A percentile compares a stretch with the other conserved stretches of the same genome.
These are phyloP conservation scores for Gaeumannomyces sp. DNA, from an alignment of 2,329 filamentous ascomycete genomes.

Conservation along the genomic window DNA sequence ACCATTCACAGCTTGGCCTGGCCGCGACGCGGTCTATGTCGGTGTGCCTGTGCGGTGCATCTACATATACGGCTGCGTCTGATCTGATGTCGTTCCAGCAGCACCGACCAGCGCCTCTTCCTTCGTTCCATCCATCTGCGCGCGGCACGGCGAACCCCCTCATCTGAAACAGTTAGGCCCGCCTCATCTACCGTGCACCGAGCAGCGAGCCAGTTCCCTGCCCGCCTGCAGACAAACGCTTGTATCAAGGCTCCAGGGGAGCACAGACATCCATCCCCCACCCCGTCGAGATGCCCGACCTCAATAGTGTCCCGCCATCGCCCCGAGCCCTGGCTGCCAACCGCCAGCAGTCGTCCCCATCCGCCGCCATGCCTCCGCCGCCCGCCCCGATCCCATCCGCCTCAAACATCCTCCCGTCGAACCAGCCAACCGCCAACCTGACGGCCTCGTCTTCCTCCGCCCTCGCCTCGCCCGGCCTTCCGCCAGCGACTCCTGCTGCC, in stretches of 20 bases:
- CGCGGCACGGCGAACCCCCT: neutral
- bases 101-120: neutral
- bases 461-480: slow-evolving; percentile 27
- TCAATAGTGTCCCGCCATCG: slow-evolving; percentile 49
- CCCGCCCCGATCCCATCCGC: slow-evolving; percentile 34
- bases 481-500: slow-evolving; percentile 15
- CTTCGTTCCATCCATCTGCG: neutral
- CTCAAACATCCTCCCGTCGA: slow-evolving; percentile 52
- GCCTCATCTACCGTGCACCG: neutral
- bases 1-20: too few species aligned
- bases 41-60: neutral
- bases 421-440: slow-evolving; percentile 27
- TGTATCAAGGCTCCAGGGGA: neutral
- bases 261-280: neutral
- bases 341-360: slow-evolving; percentile 31
- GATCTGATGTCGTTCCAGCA: neutral
- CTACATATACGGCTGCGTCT: neutral
- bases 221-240: neutral
- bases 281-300: slow-evolving; percentile 39
- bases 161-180: neutral
- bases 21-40: neutral
- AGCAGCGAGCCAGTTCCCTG: neutral
- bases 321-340: slow-evolving; percentile 37
- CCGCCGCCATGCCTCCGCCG: slow-evolving; percentile 33
- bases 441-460: slow-evolving; percentile 23